phyloP scores from a whole-genome alignment of 768 basidiomycete species.

The Leccinum pellstonianum region DNA sequence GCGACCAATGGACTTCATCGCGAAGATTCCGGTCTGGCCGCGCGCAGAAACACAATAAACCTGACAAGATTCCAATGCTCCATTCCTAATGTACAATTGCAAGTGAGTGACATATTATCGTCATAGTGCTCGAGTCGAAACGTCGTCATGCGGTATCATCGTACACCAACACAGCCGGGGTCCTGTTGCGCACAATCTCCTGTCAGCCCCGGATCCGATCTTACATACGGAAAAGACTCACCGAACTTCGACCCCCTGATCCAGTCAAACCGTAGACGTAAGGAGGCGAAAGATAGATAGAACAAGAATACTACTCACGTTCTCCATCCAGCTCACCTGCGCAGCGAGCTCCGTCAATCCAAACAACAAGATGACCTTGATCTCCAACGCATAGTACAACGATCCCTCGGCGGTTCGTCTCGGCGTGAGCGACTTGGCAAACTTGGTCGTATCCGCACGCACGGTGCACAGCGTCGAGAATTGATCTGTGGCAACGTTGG shows the following conservation, averaged over 20 bases:
- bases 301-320: constrained; percentile 32
- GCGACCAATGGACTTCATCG: no score
- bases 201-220: neutral
- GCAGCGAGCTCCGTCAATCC: constrained; percentile 55
- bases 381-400: constrained; percentile 28
- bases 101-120: neutral
- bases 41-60: no score
- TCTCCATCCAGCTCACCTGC: constrained; percentile 50
- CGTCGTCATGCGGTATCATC: constrained; percentile 16
- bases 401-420: constrained; percentile 23
- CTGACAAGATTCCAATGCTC: neutral
- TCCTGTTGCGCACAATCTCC: constrained; percentile 9
- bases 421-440: constrained; percentile 26
- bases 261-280: neutral
- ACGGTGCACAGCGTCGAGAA: constrained; percentile 38
- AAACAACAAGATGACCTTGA: constrained; percentile 45
- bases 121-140: neutral
- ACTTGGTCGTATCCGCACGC: constrained; percentile 32
- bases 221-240: constrained; percentile 7
- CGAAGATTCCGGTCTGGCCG: no score
- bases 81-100: neutral
- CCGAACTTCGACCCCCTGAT: constrained; percentile 41
- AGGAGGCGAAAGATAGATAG: neutral
- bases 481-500: constrained; percentile 24
- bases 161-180: constrained; percentile 33